Conservation (phyloP, 169 alveolate species). For the Babesia gibsoni region DNA sequence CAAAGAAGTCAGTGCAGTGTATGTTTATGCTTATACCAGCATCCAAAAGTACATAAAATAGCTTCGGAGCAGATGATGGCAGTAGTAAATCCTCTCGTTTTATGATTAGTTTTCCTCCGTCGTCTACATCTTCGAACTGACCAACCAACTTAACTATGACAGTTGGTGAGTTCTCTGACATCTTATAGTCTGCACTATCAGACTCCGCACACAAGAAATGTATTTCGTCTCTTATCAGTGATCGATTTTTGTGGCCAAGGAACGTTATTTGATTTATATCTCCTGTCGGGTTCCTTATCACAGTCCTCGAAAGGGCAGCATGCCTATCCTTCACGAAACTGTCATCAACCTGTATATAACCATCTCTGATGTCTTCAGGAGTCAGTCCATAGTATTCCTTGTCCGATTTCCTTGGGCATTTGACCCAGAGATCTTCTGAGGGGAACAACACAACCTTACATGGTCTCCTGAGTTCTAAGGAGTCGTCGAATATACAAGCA, state of each 20-base stretch:
- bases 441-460: constrained; percentile 25
- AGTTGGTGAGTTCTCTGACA: neutral
- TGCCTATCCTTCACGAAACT: constrained; percentile 7
- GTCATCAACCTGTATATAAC: constrained; percentile 16
- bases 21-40: neutral
- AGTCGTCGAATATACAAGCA: constrained; percentile 5
- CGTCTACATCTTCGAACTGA: constrained; percentile 1
- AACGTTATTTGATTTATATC: constrained; percentile 8
- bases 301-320: neutral
- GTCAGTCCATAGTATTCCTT: neutral
- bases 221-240: constrained; percentile 24
- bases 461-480: constrained; percentile 8
- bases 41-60: constrained; percentile 1
- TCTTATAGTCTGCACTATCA: neutral
- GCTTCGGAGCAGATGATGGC: neutral
- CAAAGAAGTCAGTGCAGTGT: constrained; percentile 18
- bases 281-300: neutral
- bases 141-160: constrained; percentile 27
- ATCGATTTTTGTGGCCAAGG: constrained; percentile 6
- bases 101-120: neutral
- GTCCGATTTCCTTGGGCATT: constrained; percentile 30
- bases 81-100: neutral
- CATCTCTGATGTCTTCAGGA: constrained; percentile 17
- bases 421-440: neutral
- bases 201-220: constrained; percentile 4